These are phyloP conservation scores for Paecilomyces sp. DNA, from an alignment of 2,329 filamentous ascomycete genomes.

Conservation along the genomic window DNA sequence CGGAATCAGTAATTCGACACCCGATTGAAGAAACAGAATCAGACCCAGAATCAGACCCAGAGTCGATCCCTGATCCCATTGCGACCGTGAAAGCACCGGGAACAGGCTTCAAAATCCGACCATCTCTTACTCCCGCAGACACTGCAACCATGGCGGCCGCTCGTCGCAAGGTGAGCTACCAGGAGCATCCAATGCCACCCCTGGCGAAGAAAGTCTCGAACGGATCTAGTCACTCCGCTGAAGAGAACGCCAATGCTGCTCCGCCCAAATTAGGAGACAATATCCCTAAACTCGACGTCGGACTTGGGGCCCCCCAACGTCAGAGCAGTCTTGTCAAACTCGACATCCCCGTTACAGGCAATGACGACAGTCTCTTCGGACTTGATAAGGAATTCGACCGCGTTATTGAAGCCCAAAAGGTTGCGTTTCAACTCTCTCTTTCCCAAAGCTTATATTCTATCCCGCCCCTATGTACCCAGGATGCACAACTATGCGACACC, in stretches of 20 bases:
- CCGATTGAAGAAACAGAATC: conserved; percentile 46
- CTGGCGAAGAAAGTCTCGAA: conserved; percentile 16
- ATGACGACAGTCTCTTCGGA: conserved; percentile 65
- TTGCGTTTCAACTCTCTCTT: conserved; percentile 51
- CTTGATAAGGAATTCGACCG: conserved; percentile 90
- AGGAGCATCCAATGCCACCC: conserved; percentile 42
- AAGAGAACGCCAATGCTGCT: conserved; percentile 6
- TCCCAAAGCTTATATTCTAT: conserved; percentile 23
- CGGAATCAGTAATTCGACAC: conserved; percentile 85
- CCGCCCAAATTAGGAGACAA: background rate
- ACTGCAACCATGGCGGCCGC: conserved; percentile 77
- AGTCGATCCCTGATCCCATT: conserved; percentile 69
- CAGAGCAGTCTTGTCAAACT: conserved; percentile 71
- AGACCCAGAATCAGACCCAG: conserved; percentile 24
- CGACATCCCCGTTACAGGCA: conserved; percentile 67
- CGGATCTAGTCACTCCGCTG: conserved; percentile 9
- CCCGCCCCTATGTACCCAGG: conserved; percentile 6
- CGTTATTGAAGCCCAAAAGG: conserved; percentile 95
- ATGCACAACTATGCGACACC: conserved; percentile 10
- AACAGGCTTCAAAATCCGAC: conserved; percentile 78
- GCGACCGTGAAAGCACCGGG: conserved; percentile 87
- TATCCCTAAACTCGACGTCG: background rate
- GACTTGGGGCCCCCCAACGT: conserved; percentile 38
- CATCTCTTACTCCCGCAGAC: conserved; percentile 82
- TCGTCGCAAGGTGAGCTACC: conserved; percentile 75